These are phyloP conservation scores for Globisporangium heterothallicum DNA, from an alignment of 352 stramenopile species.

Conservation along the genomic window DNA sequence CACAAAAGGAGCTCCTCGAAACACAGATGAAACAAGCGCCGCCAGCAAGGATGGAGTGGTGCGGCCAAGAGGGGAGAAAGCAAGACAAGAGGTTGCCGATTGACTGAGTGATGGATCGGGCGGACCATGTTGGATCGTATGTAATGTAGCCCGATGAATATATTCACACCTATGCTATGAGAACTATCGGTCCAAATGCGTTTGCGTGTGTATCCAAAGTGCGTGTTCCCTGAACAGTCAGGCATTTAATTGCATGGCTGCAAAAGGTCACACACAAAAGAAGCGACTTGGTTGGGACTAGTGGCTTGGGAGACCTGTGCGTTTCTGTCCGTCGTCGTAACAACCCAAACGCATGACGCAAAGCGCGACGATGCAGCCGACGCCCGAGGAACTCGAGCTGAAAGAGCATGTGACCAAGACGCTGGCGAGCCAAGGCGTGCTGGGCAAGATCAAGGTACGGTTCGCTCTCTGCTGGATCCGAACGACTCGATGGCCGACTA, in stretches of 20 bases:
- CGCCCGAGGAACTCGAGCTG: slow-evolving; percentile 49
- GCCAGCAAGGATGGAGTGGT: not conserved
- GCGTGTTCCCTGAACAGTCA: not conserved
- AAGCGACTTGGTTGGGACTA: no score
- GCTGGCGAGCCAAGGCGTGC: slow-evolving; percentile 54
- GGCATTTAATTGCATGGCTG: not conserved
- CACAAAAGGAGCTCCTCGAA: not conserved
- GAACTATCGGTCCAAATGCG: not conserved
- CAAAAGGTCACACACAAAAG: not conserved
- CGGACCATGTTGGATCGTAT: slow-evolving; percentile 6
- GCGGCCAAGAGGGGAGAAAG: not conserved
- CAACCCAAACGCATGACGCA: no score
- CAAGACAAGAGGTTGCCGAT: not conserved
- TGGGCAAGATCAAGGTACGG: slow-evolving; percentile 65
- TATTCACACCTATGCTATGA: slow-evolving; percentile 12
- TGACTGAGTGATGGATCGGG: not conserved
- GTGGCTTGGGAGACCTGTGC: no score
- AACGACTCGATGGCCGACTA: not conserved
- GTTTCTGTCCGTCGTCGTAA: no score
- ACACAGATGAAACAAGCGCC: not conserved
- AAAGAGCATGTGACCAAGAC: slow-evolving; percentile 57
- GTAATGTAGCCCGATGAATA: slow-evolving; percentile 15
- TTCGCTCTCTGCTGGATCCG: not conserved
- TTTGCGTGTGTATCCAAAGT: not conserved
- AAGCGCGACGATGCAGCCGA: slow-evolving; percentile 28